Evolutionary conservation across 345 rosid genomes (phyloP).

Genomic region (Salix koriyanagi): DNA sequence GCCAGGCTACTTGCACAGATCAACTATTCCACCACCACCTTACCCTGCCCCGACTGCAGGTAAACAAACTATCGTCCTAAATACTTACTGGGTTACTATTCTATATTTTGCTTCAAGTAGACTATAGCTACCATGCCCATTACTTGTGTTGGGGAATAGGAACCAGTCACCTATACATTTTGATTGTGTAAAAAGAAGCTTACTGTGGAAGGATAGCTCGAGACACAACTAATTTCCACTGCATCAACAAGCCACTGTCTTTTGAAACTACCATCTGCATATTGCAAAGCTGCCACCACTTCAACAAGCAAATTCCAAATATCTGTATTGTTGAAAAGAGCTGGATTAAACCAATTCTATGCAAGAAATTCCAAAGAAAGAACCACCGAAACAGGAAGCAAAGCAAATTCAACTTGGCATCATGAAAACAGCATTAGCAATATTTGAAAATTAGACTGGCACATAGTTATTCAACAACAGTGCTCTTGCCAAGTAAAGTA

Average conservation of each 20-base stretch:
- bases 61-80: too few relatives aligned
- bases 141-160: too few relatives aligned
- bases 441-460: not conserved
- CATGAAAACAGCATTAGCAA: not conserved
- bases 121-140: too few relatives aligned
- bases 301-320: conserved; percentile 69
- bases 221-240: conserved; percentile 74
- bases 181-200: conserved; percentile 5
- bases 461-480: not conserved
- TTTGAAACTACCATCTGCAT: conserved; percentile 60
- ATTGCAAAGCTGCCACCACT: conserved; percentile 64
- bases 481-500: conserved; percentile 4
- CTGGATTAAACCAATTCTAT: conserved; percentile 6
- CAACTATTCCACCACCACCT: too few relatives aligned
- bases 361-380: not conserved
- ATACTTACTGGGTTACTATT: too few relatives aligned
- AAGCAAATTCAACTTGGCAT: not conserved
- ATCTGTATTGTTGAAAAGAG: conserved; percentile 36
- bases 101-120: too few relatives aligned
- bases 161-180: too few relatives aligned
- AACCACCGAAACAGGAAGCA: not conserved
- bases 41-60: too few relatives aligned
- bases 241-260: conserved; percentile 88
- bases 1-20: too few relatives aligned
- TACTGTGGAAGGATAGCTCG: conserved; percentile 80